Evolutionary conservation across 2,329 filamentous ascomycete species (phyloP), one percentile per base, ranked within the genome.

Genomic region (Epichloe baconii): DNA sequence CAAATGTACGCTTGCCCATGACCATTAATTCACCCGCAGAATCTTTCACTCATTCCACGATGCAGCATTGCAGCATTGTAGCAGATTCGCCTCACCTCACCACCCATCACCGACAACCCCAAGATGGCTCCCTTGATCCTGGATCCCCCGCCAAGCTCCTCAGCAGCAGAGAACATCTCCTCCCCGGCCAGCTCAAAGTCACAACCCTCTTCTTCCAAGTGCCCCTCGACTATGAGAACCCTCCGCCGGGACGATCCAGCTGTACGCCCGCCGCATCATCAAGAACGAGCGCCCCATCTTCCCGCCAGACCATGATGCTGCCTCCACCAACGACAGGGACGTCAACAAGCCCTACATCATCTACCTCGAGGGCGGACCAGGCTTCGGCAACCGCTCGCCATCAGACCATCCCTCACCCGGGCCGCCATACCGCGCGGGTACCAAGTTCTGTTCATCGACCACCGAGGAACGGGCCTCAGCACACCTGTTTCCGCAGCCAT

Each of bases 131-230:
- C 52, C 35, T 38, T 48, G 12, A 48, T 48, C 21, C 52, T 61
- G 17, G 50, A 59, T 43, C 65, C 71, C 59, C 66, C 14, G 71
- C 71, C 45, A 65, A 63, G 55, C 61, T 72, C 48, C 44, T 71
- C 44, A 68, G 66, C 59, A 70, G 66, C 58, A 71, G 67, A 48
- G 67, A 68, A 4, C 73, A 77, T 56, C 53, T 66, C 42, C 50
- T 69, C n/a, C 69, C 69, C 31, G 88, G 88, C 47, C 84, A 83
- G 62, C 74, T 94, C 44, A 74, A 78, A 54, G 78, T 94, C 54
- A 85, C 85, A 2, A 89, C 95, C 65, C 77, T 91, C 61, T 85
- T 88, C 72, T 95, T 95, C 67, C 78, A 88, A 57, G 89, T 95
- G 11, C 89, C 90, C 3, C 76, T 87, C 54, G 86, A 95, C 70